Conservation (phyloP, 192 early-diverging fungal genomes). For the Spizellomyces punctatus region DNA sequence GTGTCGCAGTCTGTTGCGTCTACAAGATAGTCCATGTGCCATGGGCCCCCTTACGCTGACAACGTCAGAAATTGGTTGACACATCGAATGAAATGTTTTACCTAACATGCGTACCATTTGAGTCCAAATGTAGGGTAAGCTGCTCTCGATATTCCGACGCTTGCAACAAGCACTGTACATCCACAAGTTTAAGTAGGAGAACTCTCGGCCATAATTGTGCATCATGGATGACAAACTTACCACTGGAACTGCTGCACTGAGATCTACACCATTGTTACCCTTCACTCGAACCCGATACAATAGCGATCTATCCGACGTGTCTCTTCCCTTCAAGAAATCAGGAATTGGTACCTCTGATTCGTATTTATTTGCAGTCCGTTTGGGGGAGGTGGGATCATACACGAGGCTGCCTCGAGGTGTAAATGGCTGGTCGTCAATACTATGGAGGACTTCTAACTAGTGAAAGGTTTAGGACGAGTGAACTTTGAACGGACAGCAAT, state of each 20-base stretch:
- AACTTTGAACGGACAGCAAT: too few relatives aligned
- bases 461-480: background rate
- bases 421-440: slow-evolving; percentile 10
- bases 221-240: background rate
- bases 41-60: background rate
- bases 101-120: slow-evolving; percentile 3
- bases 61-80: too few relatives aligned
- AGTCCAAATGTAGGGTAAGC: slow-evolving; percentile 31
- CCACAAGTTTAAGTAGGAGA: too few relatives aligned
- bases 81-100: too few relatives aligned
- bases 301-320: slow-evolving; percentile 14
- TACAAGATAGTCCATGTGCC: slow-evolving; percentile 35
- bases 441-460: slow-evolving; percentile 1
- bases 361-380: slow-evolving; percentile 31
- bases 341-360: slow-evolving; percentile 2
- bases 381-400: slow-evolving; percentile 29
- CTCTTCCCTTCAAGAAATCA: background rate
- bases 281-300: background rate
- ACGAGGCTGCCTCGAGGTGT: slow-evolving; percentile 19
- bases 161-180: slow-evolving; percentile 30
- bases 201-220: too few relatives aligned
- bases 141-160: slow-evolving; percentile 26
- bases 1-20: background rate
- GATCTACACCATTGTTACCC: background rate
- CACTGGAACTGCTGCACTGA: slow-evolving; percentile 27